Percentiles rank a stretch among this genome's conserved stretches.
phyloP scores from a whole-genome alignment of 1,139 yeast genomes.

The Petasospora fabianii region DNA sequence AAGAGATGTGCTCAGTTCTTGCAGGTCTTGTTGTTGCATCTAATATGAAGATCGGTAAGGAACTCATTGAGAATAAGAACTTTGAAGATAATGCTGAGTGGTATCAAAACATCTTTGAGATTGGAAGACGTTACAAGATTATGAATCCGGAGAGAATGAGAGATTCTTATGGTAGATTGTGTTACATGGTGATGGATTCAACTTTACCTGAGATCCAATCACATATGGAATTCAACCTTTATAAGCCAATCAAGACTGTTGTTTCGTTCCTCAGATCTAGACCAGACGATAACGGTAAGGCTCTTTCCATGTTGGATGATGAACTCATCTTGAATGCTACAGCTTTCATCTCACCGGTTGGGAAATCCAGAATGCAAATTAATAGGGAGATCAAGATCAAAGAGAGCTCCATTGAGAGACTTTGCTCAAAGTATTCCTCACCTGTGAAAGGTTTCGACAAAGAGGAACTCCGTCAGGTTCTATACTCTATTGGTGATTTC shows the following conservation, averaged over 20 bases:
- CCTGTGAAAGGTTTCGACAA: slow-evolving; percentile 32
- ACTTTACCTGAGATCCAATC: slow-evolving; percentile 61
- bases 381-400: slow-evolving; percentile 56
- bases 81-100: slow-evolving; percentile 64
- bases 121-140: slow-evolving; percentile 72
- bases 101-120: slow-evolving; percentile 64
- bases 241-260: slow-evolving; percentile 65
- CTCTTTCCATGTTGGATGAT: slow-evolving; percentile 48
- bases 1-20: slow-evolving; percentile 68
- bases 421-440: slow-evolving; percentile 41
- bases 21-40: slow-evolving; percentile 75
- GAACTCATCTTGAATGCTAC: slow-evolving; percentile 57
- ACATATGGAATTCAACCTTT: slow-evolving; percentile 67
- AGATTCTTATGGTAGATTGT: slow-evolving; percentile 67
- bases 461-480: slow-evolving; percentile 61
- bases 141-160: slow-evolving; percentile 80
- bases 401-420: slow-evolving; percentile 56
- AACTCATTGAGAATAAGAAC: slow-evolving; percentile 56
- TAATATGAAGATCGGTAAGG: slow-evolving; percentile 61
- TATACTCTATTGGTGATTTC: slow-evolving; percentile 73
- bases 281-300: slow-evolving; percentile 35
- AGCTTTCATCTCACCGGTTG: slow-evolving; percentile 55
- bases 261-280: slow-evolving; percentile 39
- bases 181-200: slow-evolving; percentile 81
- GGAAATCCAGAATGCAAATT: slow-evolving; percentile 47